These are phyloP conservation scores for Daldinia grandis DNA, from an alignment of 495 filamentous ascomycete species.

Conservation along the genomic window DNA sequence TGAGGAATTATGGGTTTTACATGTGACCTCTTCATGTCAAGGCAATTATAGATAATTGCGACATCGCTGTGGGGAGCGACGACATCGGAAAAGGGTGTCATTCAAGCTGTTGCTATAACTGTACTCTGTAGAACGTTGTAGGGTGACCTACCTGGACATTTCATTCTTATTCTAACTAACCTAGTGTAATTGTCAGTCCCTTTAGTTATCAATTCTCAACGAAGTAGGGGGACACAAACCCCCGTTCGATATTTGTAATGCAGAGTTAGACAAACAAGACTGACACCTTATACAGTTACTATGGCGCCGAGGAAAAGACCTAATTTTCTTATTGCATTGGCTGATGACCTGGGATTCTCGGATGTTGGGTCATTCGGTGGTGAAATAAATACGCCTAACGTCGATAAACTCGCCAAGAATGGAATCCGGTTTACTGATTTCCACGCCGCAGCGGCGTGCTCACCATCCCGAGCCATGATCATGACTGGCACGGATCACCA, in stretches of 20 bases:
- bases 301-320: slow-evolving; percentile 50
- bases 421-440: slow-evolving; percentile 69
- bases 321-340: slow-evolving; percentile 70
- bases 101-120: background rate
- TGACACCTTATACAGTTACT: background rate
- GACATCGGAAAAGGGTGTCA: slow-evolving; percentile 13
- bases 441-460: slow-evolving; percentile 71
- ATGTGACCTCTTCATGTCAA: slow-evolving; percentile 3
- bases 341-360: slow-evolving; percentile 71
- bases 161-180: background rate
- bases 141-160: background rate
- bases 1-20: slow-evolving; percentile 9
- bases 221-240: background rate
- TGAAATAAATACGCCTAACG: slow-evolving; percentile 69
- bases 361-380: slow-evolving; percentile 69
- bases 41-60: slow-evolving; percentile 21
- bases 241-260: background rate
- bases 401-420: slow-evolving; percentile 63
- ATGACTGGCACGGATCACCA: slow-evolving; percentile 64
- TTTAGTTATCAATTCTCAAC: background rate
- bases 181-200: background rate
- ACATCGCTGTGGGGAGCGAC: slow-evolving; percentile 31
- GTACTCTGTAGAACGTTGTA: background rate
- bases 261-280: background rate
- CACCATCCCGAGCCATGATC: slow-evolving; percentile 70